phyloP scores from a whole-genome alignment of 257 asterid genomes.

The Henckelia pumila region DNA sequence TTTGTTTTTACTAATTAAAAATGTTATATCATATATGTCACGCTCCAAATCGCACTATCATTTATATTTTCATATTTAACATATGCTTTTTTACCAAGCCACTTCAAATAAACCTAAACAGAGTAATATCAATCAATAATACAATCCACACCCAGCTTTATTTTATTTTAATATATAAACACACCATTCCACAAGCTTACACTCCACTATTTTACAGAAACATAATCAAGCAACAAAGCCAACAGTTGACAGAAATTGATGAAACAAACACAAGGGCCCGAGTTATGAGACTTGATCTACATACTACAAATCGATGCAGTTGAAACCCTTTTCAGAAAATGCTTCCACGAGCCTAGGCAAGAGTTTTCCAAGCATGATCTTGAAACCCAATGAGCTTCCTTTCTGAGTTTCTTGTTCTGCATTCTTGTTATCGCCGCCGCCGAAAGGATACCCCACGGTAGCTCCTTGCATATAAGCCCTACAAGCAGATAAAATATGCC shows the following conservation, averaged over 20 bases:
- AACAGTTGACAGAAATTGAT: constrained; percentile 8
- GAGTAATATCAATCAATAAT: no score
- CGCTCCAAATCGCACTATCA: no score
- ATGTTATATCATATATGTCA: no score
- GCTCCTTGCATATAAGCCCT: constrained; percentile 82
- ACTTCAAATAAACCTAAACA: no score
- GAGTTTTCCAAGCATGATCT: constrained; percentile 78
- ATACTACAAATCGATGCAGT: constrained; percentile 40
- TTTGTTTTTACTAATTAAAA: no score
- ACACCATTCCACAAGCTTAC: no score
- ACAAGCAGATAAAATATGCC: constrained; percentile 54
- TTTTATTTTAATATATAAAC: no score
- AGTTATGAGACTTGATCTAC: constrained; percentile 28
- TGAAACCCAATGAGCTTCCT: constrained; percentile 84
- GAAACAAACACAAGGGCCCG: constrained; percentile 23
- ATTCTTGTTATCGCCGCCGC: constrained; percentile 20
- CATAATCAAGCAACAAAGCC: constrained; percentile 16
- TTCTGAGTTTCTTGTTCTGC: constrained; percentile 35
- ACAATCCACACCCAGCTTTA: no score
- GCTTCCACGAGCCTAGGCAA: constrained; percentile 68
- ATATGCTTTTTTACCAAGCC: no score
- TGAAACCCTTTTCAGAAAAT: constrained; percentile 57
- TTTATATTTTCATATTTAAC: no score
- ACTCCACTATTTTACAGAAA: neutral
- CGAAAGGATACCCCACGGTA: constrained; percentile 56